Base-by-base conservation (phyloP, 805 yeast species). In the Candida silvicultrix region DNA sequence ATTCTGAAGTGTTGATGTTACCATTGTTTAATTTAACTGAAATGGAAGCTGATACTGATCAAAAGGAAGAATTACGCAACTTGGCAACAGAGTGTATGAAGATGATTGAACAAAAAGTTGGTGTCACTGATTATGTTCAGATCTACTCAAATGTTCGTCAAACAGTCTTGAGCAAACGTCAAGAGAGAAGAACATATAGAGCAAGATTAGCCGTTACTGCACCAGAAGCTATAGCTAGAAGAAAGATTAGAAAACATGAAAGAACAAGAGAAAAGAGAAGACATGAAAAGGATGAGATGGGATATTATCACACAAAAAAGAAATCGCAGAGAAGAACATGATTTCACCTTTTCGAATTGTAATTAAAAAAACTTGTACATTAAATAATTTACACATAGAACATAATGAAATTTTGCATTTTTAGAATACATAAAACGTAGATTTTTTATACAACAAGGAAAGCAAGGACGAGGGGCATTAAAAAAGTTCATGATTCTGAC, bases 151-250 rank as follows among this genome's bases (percentile, higher is more conserved):
- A 69, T 40, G 94, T 89, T n/a, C 79, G 80, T 59, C 78, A 74
- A 51, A 56, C 57, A 16, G 83, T 90, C 21, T 66, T 64, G 25
- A 68, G 69, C 32, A 78, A 88, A 63, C 77, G 97, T 57, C 75
- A 75, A 48, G 95, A 88, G 42, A 79, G 97, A 65, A 80, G 74
- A 59, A 76, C 85, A 0, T 83, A 82, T 59, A 74, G 89, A 47
- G 85, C 95, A 0, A 82, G 85, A 48, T 67, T 88, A 60, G 85
- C 89, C 3, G 72, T 90, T 11, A 76, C 74, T 19, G 85, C 84
- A 4, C 98, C 98, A 1, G 96, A 85, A 15, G 66, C 77, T 38
- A 83, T 88, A n/a, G 94, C 96, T 2, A 77, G 75, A 53, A 78
- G 86, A 63, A 87, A 85, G 67, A 59, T 87, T 57, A 83, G 73